A percentile compares a stretch with the other conserved stretches of the same genome.
These are phyloP conservation scores for Heracleum sosnowskyi DNA, from an alignment of 129 eudicot genomes.

Conservation along the genomic window DNA sequence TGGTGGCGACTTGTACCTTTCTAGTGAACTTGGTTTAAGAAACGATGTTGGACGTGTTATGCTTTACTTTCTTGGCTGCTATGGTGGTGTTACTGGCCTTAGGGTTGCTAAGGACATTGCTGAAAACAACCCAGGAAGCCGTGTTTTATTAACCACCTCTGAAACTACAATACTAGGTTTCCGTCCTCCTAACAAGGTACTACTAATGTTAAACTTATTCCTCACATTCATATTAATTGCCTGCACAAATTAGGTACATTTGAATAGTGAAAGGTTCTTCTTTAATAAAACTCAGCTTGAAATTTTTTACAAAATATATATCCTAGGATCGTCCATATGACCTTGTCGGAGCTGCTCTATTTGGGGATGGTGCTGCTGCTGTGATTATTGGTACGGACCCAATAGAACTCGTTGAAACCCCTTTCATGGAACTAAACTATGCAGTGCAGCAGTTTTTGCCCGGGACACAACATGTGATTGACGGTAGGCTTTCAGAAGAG, in stretches of 20 bases:
- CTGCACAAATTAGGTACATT: not conserved
- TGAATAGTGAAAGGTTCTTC: not conserved
- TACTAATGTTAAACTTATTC: not conserved
- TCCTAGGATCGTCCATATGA: conserved; percentile 56
- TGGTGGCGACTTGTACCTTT: conserved; percentile 80
- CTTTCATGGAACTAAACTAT: conserved; percentile 64
- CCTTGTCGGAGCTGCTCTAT: conserved; percentile 84
- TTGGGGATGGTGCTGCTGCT: conserved; percentile 87
- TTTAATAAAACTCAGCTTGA: not conserved
- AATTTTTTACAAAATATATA: not conserved
- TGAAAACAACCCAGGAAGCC: conserved; percentile 86
- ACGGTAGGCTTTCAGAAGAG: conserved; percentile 71
- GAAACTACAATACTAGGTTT: conserved; percentile 94
- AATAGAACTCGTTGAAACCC: conserved; percentile 30
- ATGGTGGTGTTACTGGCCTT: conserved; percentile 89
- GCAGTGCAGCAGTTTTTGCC: conserved; percentile 84
- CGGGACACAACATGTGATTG: conserved; percentile 62
- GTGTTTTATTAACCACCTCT: conserved; percentile 68
- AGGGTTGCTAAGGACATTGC: conserved; percentile 88
- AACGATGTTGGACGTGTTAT: conserved; percentile 80
- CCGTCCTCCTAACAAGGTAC: conserved; percentile 67
- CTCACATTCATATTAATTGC: not conserved
- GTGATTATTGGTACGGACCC: conserved; percentile 71
- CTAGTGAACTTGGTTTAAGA: conserved; percentile 60
- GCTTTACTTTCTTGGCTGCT: conserved; percentile 90